Evolutionary conservation across 306 rosid genomes (phyloP), one percentile per base, ranked within the genome.

Genomic region (Quercus dentata): DNA sequence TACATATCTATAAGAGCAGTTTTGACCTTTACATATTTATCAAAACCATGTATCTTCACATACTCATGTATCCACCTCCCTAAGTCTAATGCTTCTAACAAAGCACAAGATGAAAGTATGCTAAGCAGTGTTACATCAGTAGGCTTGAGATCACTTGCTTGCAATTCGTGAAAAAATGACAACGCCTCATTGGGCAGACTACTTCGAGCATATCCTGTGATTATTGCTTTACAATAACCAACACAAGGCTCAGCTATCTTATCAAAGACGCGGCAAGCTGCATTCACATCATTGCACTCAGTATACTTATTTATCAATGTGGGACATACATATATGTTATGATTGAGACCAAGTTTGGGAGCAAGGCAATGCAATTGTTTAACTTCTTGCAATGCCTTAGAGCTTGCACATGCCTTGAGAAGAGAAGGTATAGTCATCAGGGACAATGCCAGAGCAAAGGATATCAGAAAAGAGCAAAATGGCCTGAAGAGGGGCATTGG

Each of bases 21-120:
- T 77, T 91, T 91, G 11, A 94, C 97, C 82, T 91, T 91, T 10
- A 94, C 92, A 76, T 79, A 85, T 52, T 31, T 84, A 81, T 86
- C 95, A 81, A 94, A 88, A 67, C 88, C 84, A 7, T 87, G 82
- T 80, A 89, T 94, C 87, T 90, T 90, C 73, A 91, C 89, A 80
- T 89, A 94, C 79, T 94, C 98, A 78, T 94, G 90, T 54, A 90
- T 83, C 97, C 98, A 91, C 88, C 84, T 91, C 67, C 95, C 98
- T 56, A 94, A 80, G 61, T 89, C 91, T 65, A 90, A 76, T 2
- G 94, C 87, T 52, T 95, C 97, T 13, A 90, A 79, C 86, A 91
- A 70, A 79, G 95, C 86, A 27, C 95, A 91, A 1, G 94, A 91
- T 0, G 90, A 87, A 79, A 94, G 93, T 0, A 56, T 85, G 58